Base-by-base conservation (phyloP, 2,329 filamentous ascomycete genomes). In the Fusarium sacchari region DNA sequence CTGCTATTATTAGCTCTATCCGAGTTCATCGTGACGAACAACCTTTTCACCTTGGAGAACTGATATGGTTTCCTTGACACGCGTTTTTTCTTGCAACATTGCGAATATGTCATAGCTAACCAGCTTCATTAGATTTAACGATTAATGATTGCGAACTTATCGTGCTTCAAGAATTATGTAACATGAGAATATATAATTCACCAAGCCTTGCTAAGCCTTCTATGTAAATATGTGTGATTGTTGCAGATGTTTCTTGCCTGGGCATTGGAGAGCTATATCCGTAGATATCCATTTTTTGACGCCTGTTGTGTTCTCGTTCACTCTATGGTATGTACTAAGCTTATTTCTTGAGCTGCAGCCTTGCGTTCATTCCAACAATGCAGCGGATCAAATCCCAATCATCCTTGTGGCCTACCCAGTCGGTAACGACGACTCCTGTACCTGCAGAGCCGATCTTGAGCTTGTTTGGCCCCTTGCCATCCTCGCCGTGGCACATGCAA, bases 331-430 rank as follows among this genome's bases (percentile, higher is more conserved):
- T 32, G 20, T 30, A 34, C 36, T 24, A 20, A 26, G 32, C 30
- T 75, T 83, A 84, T 63, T 81, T 77, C 76, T 83, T 86, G 60
- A 88, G 76, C 78, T 90, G 86, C 69, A 92, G 78, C 71, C 86
- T 92, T 30, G 92, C 89, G 80, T 99, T 99, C 94, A 97, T 95
- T 12, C 94, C 95, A 12, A 98, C 92, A 77, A 98, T 92, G 82
- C 94, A 93, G 72, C 92, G 89, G 40, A 97, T 90, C 61, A 98
- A 83, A 83, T 98, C 95, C 96, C 96, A 99, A 82, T 98, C 93
- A 2, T 92, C 95, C 71, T 91, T 88, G 69, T 91, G 86, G 6
- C 96, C 96, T 57, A 98, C 95, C 94, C 94, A 98, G 82, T 99
- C 96, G 70, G 93, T 96, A 32, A 98, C 92, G 49, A 98, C 91